A percentile compares a stretch with the other conserved stretches of the same genome.
Conservation (phyloP, 140 eudicot species). For the Anethum foeniculum region DNA sequence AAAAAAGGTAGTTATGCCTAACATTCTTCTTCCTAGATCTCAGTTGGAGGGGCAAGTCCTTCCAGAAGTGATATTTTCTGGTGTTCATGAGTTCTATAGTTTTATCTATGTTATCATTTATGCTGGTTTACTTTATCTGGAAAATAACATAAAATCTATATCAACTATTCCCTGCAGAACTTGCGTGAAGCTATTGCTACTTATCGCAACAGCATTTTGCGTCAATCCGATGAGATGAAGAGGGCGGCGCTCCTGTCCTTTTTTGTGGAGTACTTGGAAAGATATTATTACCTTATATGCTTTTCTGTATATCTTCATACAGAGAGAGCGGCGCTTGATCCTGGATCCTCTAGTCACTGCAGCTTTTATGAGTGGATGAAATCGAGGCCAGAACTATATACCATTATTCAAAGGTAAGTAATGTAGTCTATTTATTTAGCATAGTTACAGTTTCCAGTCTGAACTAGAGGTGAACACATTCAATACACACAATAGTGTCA, state of each 20-base stretch:
- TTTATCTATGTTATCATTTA: conserved; percentile 1
- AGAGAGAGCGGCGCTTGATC: conserved; percentile 49
- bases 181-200: conserved; percentile 92
- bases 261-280: conserved; percentile 93
- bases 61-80: conserved; percentile 6
- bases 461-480: neutral
- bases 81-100: conserved; percentile 3
- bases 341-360: conserved; percentile 37
- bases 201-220: conserved; percentile 73
- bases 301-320: conserved; percentile 94
- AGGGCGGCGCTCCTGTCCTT: conserved; percentile 87
- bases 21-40: neutral
- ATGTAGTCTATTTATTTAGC: neutral
- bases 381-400: conserved; percentile 91
- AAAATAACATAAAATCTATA: neutral
- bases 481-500: neutral
- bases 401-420: conserved; percentile 79
- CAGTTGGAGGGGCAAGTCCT: neutral
- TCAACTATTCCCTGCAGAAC: conserved; percentile 44
- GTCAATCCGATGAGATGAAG: conserved; percentile 95
- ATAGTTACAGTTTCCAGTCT: neutral
- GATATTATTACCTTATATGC: conserved; percentile 95
- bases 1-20: neutral
- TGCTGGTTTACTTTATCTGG: neutral
- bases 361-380: conserved; percentile 91